Base-by-base conservation (phyloP, 495 filamentous ascomycete species). In the Geoglossum glabrum region DNA sequence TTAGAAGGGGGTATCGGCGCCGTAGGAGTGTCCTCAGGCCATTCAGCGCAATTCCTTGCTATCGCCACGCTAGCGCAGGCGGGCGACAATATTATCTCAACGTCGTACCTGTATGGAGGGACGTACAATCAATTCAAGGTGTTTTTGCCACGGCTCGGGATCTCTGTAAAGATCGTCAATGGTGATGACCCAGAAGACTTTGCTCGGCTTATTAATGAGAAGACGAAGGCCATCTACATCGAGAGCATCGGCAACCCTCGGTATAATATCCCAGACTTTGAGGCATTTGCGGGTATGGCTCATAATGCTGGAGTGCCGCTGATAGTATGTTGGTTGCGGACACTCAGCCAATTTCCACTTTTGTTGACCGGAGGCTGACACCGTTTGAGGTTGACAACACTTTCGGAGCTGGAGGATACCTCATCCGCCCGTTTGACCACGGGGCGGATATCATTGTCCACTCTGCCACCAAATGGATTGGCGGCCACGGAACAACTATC, bases 91-190 rank as follows among this genome's bases (percentile, higher is more conserved):
- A 96, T 98, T 59, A 79, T 98, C 25, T 84, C 87, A 1, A 96
- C 92, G 3, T 84, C 81, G 55, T 96, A 94, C 67, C 72, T 98
- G 38, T 98, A 98, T 68, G 92, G 92, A 36, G 92, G 92, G 64
- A 97, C 92, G 6, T 98, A 97, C 73, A 98, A 97, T 69, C 93
- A 97, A 69, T 81, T 98, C 72, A 98, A 98, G 72, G 89, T 97
- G 33, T 74, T 89, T 58, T 74, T 97, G 54, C 84, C 87, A 15
- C 83, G 92, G 8, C 68, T 94, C 46, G 93, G 93, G 50, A 90
- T 98, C 63, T 76, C 70, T 26, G 93, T 89, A 60, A 96, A 90
- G 74, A 97, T 97, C 65, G 79, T 97, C 61, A 73, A 79, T 33
- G 86, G 86, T 6, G 89, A 98, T 68, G 79, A 79, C n/a, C 73